Percentiles rank a stretch among this genome's conserved stretches.
These are phyloP conservation scores for Oryza longistaminata DNA, from an alignment of 176 grass and related monocot species.

Conservation along the genomic window DNA sequence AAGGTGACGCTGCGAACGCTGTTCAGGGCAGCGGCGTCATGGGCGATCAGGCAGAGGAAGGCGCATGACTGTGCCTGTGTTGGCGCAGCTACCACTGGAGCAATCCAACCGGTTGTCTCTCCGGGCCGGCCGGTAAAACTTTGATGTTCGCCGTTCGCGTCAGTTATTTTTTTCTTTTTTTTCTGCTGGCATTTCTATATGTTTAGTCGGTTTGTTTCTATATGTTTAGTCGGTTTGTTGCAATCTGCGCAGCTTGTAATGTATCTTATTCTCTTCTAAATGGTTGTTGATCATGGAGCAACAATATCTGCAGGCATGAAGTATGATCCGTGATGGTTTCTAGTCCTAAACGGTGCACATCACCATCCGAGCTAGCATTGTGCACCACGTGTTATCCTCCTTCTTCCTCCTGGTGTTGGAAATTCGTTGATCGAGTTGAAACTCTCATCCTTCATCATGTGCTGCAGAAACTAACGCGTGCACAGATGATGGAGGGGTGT, in stretches of 20 bases:
- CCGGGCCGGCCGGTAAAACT: background rate
- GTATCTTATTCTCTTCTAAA: background rate
- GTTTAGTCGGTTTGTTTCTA: background rate
- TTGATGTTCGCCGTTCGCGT: background rate
- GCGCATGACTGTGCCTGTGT: constrained; percentile 10
- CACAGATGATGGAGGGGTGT: no score
- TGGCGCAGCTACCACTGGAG: background rate
- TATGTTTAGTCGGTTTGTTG: background rate
- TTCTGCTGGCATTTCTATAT: background rate
- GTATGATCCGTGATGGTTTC: background rate
- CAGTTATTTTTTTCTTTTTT: no score
- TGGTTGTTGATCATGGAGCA: background rate
- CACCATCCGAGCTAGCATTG: background rate
- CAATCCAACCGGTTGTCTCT: constrained; percentile 1
- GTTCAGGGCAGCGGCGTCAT: constrained; percentile 38
- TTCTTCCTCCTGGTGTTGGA: no score
- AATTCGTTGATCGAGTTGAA: no score
- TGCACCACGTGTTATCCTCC: background rate
- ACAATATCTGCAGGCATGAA: background rate
- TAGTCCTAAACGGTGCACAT: background rate
- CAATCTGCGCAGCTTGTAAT: background rate
- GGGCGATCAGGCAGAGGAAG: constrained; percentile 29
- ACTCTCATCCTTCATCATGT: no score
- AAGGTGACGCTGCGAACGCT: constrained; percentile 43
- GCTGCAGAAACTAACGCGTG: no score